Evolutionary conservation across 257 asterid genomes (phyloP).

Genomic region (Penstemon barbatus): DNA sequence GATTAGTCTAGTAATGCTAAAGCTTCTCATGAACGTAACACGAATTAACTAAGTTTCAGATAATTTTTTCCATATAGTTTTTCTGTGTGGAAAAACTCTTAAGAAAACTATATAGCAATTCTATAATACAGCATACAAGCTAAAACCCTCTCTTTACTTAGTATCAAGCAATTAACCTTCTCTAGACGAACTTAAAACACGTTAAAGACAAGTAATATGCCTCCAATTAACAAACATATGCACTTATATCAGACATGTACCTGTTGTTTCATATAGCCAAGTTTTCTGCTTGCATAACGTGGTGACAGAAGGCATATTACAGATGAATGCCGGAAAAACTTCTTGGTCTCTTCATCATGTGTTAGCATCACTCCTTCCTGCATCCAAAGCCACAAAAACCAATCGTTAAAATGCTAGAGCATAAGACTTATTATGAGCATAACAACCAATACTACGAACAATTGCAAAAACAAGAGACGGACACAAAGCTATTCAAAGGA

Average conservation of each 20-base stretch:
- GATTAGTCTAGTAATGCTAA: background rate
- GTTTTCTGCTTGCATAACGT: constrained; percentile 84
- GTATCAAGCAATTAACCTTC: constrained; percentile 6
- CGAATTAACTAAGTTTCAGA: constrained; percentile 6
- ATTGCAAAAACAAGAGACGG: constrained; percentile 11
- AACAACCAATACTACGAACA: constrained; percentile 18
- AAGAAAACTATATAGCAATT: constrained; percentile 2
- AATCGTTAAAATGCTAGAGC: constrained; percentile 8
- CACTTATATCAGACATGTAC: constrained; percentile 36
- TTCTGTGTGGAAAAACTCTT: constrained; percentile 5
- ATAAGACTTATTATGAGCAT: constrained; percentile 20
- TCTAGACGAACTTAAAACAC: constrained; percentile 4
- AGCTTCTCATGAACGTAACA: constrained; percentile 2
- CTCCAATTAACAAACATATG: constrained; percentile 22
- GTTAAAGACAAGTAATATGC: constrained; percentile 6
- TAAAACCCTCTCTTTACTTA: background rate
- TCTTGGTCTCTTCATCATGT: constrained; percentile 89
- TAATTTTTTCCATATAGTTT: background rate
- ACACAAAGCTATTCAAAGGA: constrained; percentile 10
- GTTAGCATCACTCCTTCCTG: constrained; percentile 89
- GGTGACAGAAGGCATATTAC: constrained; percentile 87
- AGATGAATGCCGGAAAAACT: constrained; percentile 82
- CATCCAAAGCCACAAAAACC: constrained; percentile 36
- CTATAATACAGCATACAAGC: background rate
- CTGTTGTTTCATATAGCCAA: constrained; percentile 78